Percentiles rank a stretch among this genome's conserved stretches.
Conservation (phyloP, 768 basidiomycete species). For the Roridomyces roridus region DNA sequence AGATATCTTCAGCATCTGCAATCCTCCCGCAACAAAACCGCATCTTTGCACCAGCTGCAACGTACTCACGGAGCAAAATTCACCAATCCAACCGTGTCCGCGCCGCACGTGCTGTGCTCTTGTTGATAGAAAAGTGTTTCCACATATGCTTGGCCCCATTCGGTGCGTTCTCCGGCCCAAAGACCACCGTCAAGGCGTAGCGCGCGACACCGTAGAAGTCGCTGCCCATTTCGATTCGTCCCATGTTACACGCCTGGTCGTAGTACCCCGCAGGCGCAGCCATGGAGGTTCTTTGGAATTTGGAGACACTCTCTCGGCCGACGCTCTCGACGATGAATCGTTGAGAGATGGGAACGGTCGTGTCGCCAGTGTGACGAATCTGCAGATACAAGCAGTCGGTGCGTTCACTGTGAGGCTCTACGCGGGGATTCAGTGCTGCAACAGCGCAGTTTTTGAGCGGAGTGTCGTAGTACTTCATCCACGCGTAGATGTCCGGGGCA, state of each 20-base stretch:
- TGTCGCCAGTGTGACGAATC: not conserved
- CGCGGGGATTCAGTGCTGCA: not conserved
- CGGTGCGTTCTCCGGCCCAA: not conserved
- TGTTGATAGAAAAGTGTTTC: conserved; percentile 7
- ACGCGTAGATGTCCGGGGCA: not conserved
- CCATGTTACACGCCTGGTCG: not conserved
- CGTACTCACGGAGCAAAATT: not conserved
- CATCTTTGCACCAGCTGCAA: not conserved
- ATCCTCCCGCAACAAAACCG: not conserved
- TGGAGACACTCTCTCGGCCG: not conserved
- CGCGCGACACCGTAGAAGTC: not conserved
- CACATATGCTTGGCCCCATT: not conserved
- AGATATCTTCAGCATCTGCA: not conserved
- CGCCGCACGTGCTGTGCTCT: not conserved
- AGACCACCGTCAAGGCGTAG: not conserved
- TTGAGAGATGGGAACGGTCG: not conserved
- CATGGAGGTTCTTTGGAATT: not conserved
- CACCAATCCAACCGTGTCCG: not conserved
- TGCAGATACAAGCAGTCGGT: not conserved
- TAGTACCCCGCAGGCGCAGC: not conserved
- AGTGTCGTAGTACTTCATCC: conserved; percentile 6
- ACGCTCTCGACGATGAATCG: not conserved
- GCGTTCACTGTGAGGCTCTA: conserved; percentile 2
- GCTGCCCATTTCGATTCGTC: not conserved
- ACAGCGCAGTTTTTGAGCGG: conserved; percentile 4